A percentile compares a stretch with the other conserved stretches of the same genome.
These are phyloP conservation scores for Diplodia intermedia DNA, from an alignment of 2,329 filamentous ascomycete genomes.

Conservation along the genomic window DNA sequence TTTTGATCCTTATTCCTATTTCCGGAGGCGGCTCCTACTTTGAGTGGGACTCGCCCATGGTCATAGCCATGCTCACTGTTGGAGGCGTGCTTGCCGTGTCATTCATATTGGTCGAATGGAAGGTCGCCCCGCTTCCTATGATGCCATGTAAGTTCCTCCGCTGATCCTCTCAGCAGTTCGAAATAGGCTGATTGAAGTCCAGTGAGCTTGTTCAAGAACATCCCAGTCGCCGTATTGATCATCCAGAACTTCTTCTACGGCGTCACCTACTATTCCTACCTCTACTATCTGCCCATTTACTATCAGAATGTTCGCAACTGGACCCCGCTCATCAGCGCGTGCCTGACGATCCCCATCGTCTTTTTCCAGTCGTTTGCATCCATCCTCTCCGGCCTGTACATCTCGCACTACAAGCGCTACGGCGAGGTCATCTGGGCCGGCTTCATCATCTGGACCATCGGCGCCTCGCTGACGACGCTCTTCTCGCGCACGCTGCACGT, in stretches of 20 bases:
- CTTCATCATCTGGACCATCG: conserved; percentile 58
- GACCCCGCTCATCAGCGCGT: conserved; percentile 58
- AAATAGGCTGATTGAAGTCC: conserved; percentile 2
- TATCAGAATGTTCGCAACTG: conserved; percentile 63
- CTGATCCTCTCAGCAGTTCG: neutral
- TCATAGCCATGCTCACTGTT: conserved; percentile 65
- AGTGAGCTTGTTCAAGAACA: conserved; percentile 63
- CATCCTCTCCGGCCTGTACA: conserved; percentile 62
- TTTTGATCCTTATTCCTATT: conserved; percentile 68
- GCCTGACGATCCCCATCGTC: conserved; percentile 59
- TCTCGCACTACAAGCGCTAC: conserved; percentile 64
- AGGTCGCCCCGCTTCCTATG: conserved; percentile 63
- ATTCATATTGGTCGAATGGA: conserved; percentile 65
- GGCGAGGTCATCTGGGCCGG: conserved; percentile 64
- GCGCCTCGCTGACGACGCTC: conserved; percentile 60
- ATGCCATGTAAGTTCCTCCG: conserved; percentile 51
- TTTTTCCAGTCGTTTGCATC: conserved; percentile 56
- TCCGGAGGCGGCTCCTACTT: conserved; percentile 67
- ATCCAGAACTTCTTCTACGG: conserved; percentile 67
- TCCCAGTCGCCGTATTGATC: conserved; percentile 62
- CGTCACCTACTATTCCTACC: conserved; percentile 63
- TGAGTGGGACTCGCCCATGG: conserved; percentile 62
- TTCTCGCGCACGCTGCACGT: conserved; percentile 53
- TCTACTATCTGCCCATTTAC: conserved; percentile 69
- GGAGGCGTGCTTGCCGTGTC: conserved; percentile 55